Conservation (phyloP, 805 yeast genomes). For the Hanseniaspora pseudoguilliermondii region DNA sequence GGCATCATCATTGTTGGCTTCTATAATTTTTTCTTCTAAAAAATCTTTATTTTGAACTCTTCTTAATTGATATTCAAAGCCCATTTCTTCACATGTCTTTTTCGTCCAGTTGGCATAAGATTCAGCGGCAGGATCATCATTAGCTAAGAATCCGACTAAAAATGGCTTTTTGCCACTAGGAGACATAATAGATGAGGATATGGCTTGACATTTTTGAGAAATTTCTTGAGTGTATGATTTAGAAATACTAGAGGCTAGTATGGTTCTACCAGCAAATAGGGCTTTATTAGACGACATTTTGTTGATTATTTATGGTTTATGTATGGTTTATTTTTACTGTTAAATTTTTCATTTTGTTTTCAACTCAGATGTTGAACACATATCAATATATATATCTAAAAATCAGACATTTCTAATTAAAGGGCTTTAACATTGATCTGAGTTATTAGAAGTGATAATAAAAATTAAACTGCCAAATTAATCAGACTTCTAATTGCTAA, state of each 20-base stretch:
- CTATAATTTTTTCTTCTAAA: constrained; percentile 68
- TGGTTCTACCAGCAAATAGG: constrained; percentile 50
- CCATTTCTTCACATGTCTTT: constrained; percentile 74
- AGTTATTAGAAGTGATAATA: too few relatives aligned
- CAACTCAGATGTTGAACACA: too few relatives aligned
- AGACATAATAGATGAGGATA: constrained; percentile 24
- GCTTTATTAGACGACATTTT: constrained; percentile 1
- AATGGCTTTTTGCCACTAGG: constrained; percentile 43
- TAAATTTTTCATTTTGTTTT: background rate
- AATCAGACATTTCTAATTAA: too few relatives aligned
- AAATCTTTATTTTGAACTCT: constrained; percentile 62
- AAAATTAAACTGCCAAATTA: too few relatives aligned
- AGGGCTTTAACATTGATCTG: too few relatives aligned
- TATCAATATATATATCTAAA: too few relatives aligned
- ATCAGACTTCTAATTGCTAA: too few relatives aligned
- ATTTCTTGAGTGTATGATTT: constrained; percentile 70
- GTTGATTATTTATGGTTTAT: background rate
- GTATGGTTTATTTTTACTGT: background rate
- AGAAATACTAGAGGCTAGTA: constrained; percentile 78
- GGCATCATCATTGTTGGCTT: constrained; percentile 61
- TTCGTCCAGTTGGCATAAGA: constrained; percentile 95
- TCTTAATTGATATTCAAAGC: constrained; percentile 70
- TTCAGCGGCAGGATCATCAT: constrained; percentile 85
- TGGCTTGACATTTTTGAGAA: constrained; percentile 37
- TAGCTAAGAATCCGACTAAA: constrained; percentile 84